A percentile compares a stretch with the other conserved stretches of the same genome.
Conservation (phyloP, 257 asterid species). For the Oldenlandia corymbosa region DNA sequence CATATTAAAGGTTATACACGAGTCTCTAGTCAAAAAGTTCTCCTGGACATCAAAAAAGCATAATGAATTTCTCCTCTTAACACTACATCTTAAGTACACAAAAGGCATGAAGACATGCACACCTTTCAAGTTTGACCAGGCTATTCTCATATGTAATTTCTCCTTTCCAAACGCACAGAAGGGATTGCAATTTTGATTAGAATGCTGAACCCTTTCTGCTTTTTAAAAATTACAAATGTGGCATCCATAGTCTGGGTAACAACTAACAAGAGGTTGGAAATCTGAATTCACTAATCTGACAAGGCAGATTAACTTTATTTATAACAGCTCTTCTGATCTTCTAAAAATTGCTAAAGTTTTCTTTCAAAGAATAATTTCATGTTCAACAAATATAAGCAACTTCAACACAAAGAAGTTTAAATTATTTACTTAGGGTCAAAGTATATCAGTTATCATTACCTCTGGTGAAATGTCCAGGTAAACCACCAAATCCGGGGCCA, state of each 20-base stretch:
- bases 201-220: background rate
- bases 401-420: background rate
- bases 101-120: background rate
- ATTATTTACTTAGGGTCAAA: background rate
- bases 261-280: background rate
- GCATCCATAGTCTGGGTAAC: too few relatives aligned
- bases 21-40: background rate
- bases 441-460: slow-evolving; percentile 29
- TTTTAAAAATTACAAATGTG: background rate
- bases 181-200: too few relatives aligned
- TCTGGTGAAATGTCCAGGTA: slow-evolving; percentile 92
- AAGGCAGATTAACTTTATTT: too few relatives aligned
- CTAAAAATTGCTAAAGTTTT: background rate
- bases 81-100: background rate
- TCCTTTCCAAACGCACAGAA: background rate
- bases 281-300: background rate
- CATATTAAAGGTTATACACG: background rate
- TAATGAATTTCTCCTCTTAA: background rate
- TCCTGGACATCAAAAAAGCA: too few relatives aligned
- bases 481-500: slow-evolving; percentile 87
- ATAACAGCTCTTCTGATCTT: slow-evolving; percentile 1
- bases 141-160: background rate
- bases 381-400: background rate
- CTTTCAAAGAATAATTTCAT: background rate
- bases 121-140: background rate